Evolutionary conservation across 2,329 filamentous ascomycete genomes (phyloP).

Genomic region (Penicillium sp.): DNA sequence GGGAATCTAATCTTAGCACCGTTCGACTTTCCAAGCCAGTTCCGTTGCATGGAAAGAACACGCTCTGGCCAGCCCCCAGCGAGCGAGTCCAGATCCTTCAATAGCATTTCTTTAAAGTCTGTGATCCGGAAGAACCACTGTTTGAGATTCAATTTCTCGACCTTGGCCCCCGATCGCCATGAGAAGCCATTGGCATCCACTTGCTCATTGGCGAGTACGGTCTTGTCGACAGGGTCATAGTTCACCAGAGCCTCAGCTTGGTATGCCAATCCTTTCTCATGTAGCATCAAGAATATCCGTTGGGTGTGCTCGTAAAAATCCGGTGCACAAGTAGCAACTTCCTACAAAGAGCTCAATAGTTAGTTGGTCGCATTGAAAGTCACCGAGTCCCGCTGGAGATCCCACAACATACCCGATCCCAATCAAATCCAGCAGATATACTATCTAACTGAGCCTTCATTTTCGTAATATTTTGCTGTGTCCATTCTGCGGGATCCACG

Average conservation of each 20-base stretch:
- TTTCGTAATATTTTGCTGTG: conserved; percentile 71
- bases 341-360: conserved; percentile 51
- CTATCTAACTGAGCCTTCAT: conserved; percentile 80
- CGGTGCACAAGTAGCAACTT: conserved; percentile 80
- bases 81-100: conserved; percentile 69
- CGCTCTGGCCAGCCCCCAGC: conserved; percentile 75
- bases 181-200: conserved; percentile 76
- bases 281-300: conserved; percentile 75
- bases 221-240: conserved; percentile 86
- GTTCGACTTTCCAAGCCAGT: conserved; percentile 81
- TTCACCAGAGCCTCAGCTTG: conserved; percentile 83
- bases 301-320: conserved; percentile 89
- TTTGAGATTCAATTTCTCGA: conserved; percentile 74
- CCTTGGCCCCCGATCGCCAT: conserved; percentile 83
- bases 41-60: conserved; percentile 78
- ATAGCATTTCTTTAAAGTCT: conserved; percentile 69
- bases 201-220: conserved; percentile 88
- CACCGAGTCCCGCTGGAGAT: neutral
- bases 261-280: conserved; percentile 74
- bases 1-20: conserved; percentile 73
- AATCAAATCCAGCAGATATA: conserved; percentile 84
- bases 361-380: neutral
- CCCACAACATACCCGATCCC: conserved; percentile 66
- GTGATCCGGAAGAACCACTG: conserved; percentile 93
- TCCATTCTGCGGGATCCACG: conserved; percentile 77